Evolutionary conservation across 2,329 filamentous ascomycete species (phyloP).

Genomic region (Penicillium sp.): DNA sequence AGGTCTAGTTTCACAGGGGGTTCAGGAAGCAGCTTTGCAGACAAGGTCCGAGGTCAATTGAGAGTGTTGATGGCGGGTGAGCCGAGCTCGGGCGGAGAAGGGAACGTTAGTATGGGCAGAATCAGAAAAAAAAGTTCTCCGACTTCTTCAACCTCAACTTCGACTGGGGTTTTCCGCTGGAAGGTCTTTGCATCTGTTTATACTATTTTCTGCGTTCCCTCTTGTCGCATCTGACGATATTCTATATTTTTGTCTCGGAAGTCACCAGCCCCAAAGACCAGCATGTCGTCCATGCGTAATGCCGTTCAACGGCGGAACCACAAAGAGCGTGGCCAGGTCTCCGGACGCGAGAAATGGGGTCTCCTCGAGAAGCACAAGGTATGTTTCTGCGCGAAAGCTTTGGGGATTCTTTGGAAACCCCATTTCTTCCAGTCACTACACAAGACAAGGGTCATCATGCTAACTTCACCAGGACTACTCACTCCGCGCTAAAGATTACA

Average conservation of each 20-base stretch:
- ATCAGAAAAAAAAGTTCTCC: slow-evolving; percentile 24
- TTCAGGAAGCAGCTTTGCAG: background rate
- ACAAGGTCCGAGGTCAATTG: slow-evolving; percentile 12
- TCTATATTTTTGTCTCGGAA: background rate
- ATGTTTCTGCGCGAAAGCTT: slow-evolving; percentile 6
- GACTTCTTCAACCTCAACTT: slow-evolving; percentile 11
- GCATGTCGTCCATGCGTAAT: slow-evolving; percentile 58
- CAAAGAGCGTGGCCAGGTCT: slow-evolving; percentile 81
- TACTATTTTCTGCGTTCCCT: background rate
- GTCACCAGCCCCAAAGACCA: slow-evolving; percentile 9
- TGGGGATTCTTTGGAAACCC: background rate
- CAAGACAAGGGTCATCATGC: background rate
- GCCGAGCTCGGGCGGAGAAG: slow-evolving; percentile 26
- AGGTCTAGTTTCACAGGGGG: background rate
- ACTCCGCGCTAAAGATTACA: slow-evolving; percentile 62
- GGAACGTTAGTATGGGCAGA: slow-evolving; percentile 20
- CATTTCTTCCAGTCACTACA: background rate
- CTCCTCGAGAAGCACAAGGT: slow-evolving; percentile 95
- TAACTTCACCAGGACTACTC: slow-evolving; percentile 54
- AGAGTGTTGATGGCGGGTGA: slow-evolving; percentile 25
- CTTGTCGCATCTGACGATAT: background rate
- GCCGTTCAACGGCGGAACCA: slow-evolving; percentile 77
- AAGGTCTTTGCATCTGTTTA: slow-evolving; percentile 2
- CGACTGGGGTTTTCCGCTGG: slow-evolving; percentile 2
- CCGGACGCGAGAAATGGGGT: slow-evolving; percentile 79